Conservation (phyloP, 768 basidiomycete species). For the Psilocybe azurescens region DNA sequence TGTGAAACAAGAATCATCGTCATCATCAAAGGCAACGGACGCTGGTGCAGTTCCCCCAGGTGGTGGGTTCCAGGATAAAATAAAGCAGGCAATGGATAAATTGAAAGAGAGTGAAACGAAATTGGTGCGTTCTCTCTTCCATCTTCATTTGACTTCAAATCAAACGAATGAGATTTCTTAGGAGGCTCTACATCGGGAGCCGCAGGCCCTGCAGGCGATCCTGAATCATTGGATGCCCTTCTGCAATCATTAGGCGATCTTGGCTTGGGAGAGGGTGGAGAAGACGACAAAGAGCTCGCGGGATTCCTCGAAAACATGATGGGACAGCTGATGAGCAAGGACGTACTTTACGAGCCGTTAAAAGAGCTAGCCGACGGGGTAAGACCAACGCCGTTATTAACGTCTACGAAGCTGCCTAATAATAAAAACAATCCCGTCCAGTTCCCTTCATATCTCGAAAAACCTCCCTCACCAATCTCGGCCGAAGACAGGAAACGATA, state of each 20-base stretch:
- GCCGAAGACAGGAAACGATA: constrained; percentile 68
- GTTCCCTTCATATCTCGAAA: constrained; percentile 80
- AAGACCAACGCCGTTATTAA: constrained; percentile 18
- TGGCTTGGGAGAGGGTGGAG: constrained; percentile 36
- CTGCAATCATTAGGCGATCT: constrained; percentile 52
- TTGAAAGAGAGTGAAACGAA: constrained; percentile 70
- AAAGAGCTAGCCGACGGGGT: constrained; percentile 81
- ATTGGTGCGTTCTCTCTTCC: constrained; percentile 37
- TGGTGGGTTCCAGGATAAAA: constrained; percentile 65
- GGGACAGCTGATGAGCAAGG: constrained; percentile 80
- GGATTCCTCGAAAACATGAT: constrained; percentile 82
- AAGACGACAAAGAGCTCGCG: constrained; percentile 59
- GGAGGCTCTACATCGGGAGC: constrained; percentile 25
- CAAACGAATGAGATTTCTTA: constrained; percentile 2
- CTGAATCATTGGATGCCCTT: constrained; percentile 55
- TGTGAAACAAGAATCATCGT: neutral
- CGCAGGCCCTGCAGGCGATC: constrained; percentile 18
- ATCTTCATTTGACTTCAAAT: neutral
- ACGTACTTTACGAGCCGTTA: constrained; percentile 82
- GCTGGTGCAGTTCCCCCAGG: constrained; percentile 12
- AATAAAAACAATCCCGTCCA: constrained; percentile 27
- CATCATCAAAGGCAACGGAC: constrained; percentile 11
- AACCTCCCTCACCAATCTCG: constrained; percentile 58
- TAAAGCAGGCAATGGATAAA: constrained; percentile 77
- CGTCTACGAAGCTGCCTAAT: neutral